phyloP scores from a whole-genome alignment of 768 basidiomycete species.

The Scleroderma citrinum region DNA sequence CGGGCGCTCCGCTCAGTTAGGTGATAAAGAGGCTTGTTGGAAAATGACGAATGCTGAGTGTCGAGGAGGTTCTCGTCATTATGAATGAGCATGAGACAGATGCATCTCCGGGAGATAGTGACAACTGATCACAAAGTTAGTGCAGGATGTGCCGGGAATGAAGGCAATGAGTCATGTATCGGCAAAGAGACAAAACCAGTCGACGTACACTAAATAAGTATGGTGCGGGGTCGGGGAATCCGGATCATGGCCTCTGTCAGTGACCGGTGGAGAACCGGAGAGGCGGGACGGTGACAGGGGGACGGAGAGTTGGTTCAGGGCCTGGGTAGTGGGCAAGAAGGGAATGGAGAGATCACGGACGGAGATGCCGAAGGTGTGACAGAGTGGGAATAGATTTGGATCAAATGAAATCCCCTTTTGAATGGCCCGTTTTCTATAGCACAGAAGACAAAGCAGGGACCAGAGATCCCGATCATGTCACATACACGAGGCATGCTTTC shows the following conservation, averaged over 20 bases:
- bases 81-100: conserved; percentile 9
- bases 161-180: conserved; percentile 28
- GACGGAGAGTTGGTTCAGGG: conserved; percentile 2
- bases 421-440: conserved; percentile 3
- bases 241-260: not conserved
- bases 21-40: conserved; percentile 24
- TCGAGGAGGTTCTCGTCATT: conserved; percentile 5
- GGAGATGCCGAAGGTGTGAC: not conserved
- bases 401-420: conserved; percentile 22
- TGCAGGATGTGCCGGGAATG: conserved; percentile 17
- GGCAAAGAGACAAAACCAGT: not conserved
- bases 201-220: too few species aligned
- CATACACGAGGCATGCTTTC: conserved; percentile 29
- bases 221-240: not conserved
- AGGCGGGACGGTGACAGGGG: not conserved
- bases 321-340: conserved; percentile 10
- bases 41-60: conserved; percentile 5
- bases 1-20: conserved; percentile 5
- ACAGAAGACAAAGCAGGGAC: conserved; percentile 23
- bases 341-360: not conserved
- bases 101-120: conserved; percentile 15
- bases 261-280: not conserved
- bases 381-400: conserved; percentile 18
- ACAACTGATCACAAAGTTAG: conserved; percentile 12
- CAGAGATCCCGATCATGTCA: conserved; percentile 22